Conservation (phyloP, 176 grass and related monocot species). For the Urochloa ruziziensis region DNA sequence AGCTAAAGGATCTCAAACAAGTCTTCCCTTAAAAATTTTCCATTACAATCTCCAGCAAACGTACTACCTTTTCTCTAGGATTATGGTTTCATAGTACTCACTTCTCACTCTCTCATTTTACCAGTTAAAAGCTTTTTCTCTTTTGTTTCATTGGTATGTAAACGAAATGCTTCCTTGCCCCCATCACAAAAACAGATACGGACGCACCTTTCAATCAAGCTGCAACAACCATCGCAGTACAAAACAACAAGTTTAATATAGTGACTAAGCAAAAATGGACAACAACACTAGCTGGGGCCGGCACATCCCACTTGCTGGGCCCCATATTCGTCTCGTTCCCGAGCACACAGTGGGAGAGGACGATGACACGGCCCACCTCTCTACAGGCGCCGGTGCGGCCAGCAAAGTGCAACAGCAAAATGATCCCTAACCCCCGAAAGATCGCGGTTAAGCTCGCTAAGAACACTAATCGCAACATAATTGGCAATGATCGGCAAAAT, state of each 20-base stretch:
- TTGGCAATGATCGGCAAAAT: background rate
- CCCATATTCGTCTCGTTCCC: background rate
- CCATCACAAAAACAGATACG: background rate
- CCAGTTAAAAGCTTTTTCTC: background rate
- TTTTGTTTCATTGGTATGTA: background rate
- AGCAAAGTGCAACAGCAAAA: background rate
- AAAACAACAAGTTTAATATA: background rate
- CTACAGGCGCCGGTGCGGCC: background rate
- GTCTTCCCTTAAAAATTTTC: background rate
- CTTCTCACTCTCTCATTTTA: background rate
- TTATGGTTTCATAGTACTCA: background rate
- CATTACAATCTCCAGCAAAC: background rate
- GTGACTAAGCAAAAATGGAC: background rate
- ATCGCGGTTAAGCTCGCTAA: constrained; percentile 4
- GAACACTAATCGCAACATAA: background rate
- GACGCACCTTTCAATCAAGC: background rate
- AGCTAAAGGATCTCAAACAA: background rate
- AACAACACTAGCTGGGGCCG: background rate
- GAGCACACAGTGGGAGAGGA: background rate
- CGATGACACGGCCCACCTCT: background rate
- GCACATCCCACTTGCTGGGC: background rate
- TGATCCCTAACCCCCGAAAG: background rate
- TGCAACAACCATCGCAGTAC: background rate
- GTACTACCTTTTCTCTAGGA: background rate
- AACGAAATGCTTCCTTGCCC: background rate